These are phyloP conservation scores for Scutellaria galericulata DNA, from an alignment of 257 asterid genomes.

Conservation along the genomic window DNA sequence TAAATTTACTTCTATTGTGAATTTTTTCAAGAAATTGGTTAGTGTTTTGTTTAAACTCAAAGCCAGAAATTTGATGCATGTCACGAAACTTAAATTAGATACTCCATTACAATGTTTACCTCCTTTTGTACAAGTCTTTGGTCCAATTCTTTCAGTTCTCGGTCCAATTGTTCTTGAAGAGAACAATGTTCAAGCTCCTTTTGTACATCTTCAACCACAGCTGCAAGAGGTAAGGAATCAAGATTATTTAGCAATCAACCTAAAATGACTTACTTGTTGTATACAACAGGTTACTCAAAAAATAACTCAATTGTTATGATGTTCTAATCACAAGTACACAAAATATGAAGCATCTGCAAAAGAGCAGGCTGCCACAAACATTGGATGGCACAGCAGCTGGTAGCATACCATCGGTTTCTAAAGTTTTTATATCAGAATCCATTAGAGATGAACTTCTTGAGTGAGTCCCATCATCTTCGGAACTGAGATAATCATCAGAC, in stretches of 20 bases:
- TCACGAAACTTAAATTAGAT: not conserved
- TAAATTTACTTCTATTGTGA: not conserved
- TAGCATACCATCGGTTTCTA: constrained; percentile 65
- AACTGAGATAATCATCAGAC: constrained; percentile 49
- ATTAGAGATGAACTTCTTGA: constrained; percentile 45
- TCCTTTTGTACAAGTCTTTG: constrained; percentile 87
- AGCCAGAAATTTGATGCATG: not conserved
- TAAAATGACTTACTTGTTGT: constrained; percentile 7
- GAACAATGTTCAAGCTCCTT: constrained; percentile 91
- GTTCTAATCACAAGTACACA: constrained; percentile 13
- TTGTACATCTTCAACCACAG: constrained; percentile 71
- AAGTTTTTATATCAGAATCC: constrained; percentile 56
- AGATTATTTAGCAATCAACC: constrained; percentile 17
- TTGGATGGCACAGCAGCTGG: not conserved
- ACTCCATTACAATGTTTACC: constrained; percentile 50
- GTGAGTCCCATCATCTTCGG: constrained; percentile 58
- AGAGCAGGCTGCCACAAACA: constrained; percentile 18
- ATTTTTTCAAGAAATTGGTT: not conserved
- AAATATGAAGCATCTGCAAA: not conserved
- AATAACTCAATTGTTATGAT: too few species aligned
- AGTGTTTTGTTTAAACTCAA: not conserved
- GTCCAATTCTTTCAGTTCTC: constrained; percentile 90
- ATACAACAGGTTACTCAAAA: constrained; percentile 10
- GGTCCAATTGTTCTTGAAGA: constrained; percentile 83
- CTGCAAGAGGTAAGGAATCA: constrained; percentile 47